Conservation (phyloP, 164 flowering plant species). For the Tetracentron sinense region DNA sequence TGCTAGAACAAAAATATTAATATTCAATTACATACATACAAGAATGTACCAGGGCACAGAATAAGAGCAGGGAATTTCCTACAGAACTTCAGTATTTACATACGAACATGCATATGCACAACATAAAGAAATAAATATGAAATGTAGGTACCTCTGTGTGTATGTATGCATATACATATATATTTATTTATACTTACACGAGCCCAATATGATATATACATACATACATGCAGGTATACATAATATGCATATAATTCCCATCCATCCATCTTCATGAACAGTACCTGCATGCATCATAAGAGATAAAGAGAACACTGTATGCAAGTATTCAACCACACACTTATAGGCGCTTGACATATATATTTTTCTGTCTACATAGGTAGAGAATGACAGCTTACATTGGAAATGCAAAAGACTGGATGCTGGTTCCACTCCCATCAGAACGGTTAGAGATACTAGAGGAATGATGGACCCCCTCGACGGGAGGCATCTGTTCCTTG, state of each 20-base stretch:
- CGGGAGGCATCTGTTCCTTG: background rate
- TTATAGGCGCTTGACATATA: background rate
- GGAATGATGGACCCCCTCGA: slow-evolving; percentile 9
- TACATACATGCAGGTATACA: background rate
- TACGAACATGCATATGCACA: too few species aligned
- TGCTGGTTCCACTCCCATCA: slow-evolving; percentile 38
- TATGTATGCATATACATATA: too few species aligned
- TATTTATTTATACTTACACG: too few species aligned
- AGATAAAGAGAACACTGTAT: too few species aligned
- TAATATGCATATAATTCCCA: too few species aligned
- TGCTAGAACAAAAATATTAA: background rate
- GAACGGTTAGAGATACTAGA: slow-evolving; percentile 33
- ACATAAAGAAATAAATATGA: too few species aligned
- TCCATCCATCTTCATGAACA: too few species aligned
- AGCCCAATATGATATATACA: background rate
- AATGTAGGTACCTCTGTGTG: too few species aligned
- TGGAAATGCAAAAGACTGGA: slow-evolving; percentile 51
- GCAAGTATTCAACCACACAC: background rate
- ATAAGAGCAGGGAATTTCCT: too few species aligned
- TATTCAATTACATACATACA: background rate
- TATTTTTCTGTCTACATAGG: background rate
- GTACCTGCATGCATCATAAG: background rate
- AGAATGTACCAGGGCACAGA: too few species aligned
- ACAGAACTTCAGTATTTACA: too few species aligned
- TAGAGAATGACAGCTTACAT: slow-evolving; percentile 35